Evolutionary conservation across 306 rosid species (phyloP).

Genomic region (Sphenostylis stenocarpa): DNA sequence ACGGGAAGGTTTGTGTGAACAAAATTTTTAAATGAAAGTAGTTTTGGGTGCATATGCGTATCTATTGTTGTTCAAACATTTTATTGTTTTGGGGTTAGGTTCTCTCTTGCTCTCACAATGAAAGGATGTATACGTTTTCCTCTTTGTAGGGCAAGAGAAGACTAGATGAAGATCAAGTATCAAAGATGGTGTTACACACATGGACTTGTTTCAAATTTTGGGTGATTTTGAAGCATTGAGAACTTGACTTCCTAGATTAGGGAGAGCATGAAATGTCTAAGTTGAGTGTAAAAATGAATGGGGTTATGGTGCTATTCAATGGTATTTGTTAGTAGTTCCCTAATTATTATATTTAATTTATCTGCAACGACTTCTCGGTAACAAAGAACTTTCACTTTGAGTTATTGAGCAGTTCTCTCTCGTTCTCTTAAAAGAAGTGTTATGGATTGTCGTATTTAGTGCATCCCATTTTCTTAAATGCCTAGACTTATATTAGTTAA

Average conservation of each 20-base stretch:
- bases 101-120: constrained; percentile 56
- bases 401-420: not conserved
- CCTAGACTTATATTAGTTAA: constrained; percentile 32
- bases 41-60: constrained; percentile 13
- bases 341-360: too few species aligned
- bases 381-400: constrained; percentile 15
- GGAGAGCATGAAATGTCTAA: constrained; percentile 34
- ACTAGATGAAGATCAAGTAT: constrained; percentile 83
- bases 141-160: constrained; percentile 85
- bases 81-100: constrained; percentile 26
- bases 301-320: too few species aligned
- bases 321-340: too few species aligned
- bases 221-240: constrained; percentile 47
- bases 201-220: constrained; percentile 52
- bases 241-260: constrained; percentile 47
- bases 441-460: constrained; percentile 19
- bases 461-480: constrained; percentile 22
- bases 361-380: too few species aligned
- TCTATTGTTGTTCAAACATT: not conserved
- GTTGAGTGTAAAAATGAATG: constrained; percentile 25
- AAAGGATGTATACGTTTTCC: constrained; percentile 63
- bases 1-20: not conserved
- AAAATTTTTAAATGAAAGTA: not conserved
- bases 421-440: constrained; percentile 1
- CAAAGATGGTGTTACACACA: constrained; percentile 59